phyloP scores from a whole-genome alignment of 208 protist genomes.

The Strigomonas culicis region DNA sequence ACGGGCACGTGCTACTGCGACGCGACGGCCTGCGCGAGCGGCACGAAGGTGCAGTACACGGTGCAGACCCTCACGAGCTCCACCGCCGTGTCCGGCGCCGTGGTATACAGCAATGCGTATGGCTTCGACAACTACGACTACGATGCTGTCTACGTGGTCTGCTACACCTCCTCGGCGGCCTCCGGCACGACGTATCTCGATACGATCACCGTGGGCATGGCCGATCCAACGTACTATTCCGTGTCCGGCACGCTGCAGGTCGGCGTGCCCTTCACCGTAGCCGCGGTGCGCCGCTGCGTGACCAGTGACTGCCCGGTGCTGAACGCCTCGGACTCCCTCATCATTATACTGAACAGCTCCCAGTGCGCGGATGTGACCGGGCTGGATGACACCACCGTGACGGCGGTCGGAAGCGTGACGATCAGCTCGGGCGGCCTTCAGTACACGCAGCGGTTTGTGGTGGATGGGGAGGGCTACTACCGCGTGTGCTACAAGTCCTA shows the following conservation, averaged over 20 bases:
- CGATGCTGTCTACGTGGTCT: constrained; percentile 69
- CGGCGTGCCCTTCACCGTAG: constrained; percentile 54
- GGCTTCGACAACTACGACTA: constrained; percentile 82
- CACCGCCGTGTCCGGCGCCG: constrained; percentile 20
- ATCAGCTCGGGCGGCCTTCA: constrained; percentile 20
- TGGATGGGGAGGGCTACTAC: constrained; percentile 55
- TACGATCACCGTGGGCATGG: constrained; percentile 46
- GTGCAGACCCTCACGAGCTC: constrained; percentile 18
- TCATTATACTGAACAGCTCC: constrained; percentile 32
- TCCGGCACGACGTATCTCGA: constrained; percentile 63
- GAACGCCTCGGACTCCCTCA: constrained; percentile 36
- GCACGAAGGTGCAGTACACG: constrained; percentile 32
- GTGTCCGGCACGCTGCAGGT: constrained; percentile 28
- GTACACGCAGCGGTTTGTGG: constrained; percentile 55
- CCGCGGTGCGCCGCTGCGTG: constrained; percentile 49
- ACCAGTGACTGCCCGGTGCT: constrained; percentile 33
- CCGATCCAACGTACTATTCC: constrained; percentile 88
- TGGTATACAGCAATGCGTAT: constrained; percentile 27
- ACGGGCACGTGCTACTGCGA: constrained; percentile 78
- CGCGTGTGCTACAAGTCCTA: constrained; percentile 76
- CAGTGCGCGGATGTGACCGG: constrained; percentile 27
- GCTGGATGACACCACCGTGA: constrained; percentile 3
- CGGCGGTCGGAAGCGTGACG: constrained; percentile 20
- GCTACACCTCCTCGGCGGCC: constrained; percentile 46
- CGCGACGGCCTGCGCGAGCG: constrained; percentile 35